Conservation (phyloP, 1,284 basidiomycete genomes). For the Pholiota adiposa region DNA sequence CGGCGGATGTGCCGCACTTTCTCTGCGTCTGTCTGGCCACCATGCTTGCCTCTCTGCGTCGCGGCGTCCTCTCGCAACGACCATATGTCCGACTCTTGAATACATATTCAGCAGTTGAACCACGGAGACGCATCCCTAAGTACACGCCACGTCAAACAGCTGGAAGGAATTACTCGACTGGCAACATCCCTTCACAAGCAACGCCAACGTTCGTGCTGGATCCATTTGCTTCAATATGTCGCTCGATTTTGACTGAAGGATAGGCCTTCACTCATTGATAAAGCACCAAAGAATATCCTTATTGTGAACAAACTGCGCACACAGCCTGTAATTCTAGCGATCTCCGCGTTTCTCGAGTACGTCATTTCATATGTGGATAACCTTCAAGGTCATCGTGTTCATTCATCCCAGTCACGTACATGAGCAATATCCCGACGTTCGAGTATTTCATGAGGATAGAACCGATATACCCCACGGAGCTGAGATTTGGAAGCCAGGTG, state of each 20-base stretch:
- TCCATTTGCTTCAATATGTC: constrained; percentile 6
- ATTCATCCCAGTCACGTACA: constrained; percentile 58
- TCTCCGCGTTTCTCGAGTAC: constrained; percentile 70
- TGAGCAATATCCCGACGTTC: constrained; percentile 68
- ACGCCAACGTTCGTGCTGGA: constrained; percentile 28
- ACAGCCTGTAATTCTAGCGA: constrained; percentile 73
- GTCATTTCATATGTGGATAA: constrained; percentile 25
- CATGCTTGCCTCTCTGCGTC: constrained; percentile 18
- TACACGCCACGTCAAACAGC: not conserved
- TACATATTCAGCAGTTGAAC: not conserved
- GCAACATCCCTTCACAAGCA: constrained; percentile 19
- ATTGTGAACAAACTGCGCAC: constrained; percentile 80
- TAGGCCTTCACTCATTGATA: constrained; percentile 37
- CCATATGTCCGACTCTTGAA: not conserved
- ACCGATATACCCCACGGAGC: constrained; percentile 68
- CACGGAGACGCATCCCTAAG: not conserved
- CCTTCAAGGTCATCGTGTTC: constrained; percentile 4
- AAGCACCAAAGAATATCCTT: constrained; percentile 56
- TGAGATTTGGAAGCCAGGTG: constrained; percentile 68
- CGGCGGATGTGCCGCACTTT: not conserved
- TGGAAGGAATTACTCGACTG: not conserved
- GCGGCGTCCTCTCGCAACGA: constrained; percentile 7
- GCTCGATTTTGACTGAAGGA: constrained; percentile 37
- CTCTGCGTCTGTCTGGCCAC: not conserved
- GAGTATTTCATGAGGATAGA: constrained; percentile 76